Conservation (phyloP, 495 filamentous ascomycete species). For the Neurospora discreta region DNA sequence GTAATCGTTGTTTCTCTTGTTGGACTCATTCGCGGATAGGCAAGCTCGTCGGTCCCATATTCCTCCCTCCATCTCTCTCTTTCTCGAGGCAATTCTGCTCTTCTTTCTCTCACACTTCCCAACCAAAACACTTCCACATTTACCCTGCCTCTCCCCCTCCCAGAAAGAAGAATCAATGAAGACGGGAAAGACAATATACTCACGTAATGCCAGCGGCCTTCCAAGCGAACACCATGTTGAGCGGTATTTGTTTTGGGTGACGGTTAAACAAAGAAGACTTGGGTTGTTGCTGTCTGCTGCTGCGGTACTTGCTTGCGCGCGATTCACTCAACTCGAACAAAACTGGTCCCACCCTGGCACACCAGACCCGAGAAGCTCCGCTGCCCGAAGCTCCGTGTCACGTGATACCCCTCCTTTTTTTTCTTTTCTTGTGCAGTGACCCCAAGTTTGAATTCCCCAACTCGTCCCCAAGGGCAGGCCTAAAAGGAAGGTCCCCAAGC, state of each 20-base stretch:
- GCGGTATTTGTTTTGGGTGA: slow-evolving; percentile 6
- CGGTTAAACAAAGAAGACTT: not conserved
- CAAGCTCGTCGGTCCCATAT: not conserved
- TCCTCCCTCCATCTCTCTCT: not conserved
- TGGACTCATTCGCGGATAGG: not conserved
- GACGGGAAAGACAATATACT: slow-evolving; percentile 18
- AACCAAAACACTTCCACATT: not conserved
- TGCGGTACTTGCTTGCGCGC: not conserved
- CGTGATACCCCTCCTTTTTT: slow-evolving; percentile 4
- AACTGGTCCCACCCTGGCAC: slow-evolving; percentile 14
- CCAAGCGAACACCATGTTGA: slow-evolving; percentile 97
- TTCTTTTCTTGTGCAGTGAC: no score
- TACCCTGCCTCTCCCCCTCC: not conserved
- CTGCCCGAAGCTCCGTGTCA: slow-evolving; percentile 21
- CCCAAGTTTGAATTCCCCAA: no score
- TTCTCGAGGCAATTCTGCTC: not conserved
- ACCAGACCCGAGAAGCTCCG: slow-evolving; percentile 19
- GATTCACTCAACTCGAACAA: slow-evolving; percentile 8
- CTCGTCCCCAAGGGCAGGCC: no score
- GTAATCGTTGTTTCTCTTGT: not conserved
- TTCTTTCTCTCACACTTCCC: not conserved
- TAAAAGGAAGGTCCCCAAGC: no score
- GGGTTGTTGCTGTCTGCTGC: not conserved
- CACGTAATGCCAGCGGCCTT: slow-evolving; percentile 96
- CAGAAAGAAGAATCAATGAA: no score